These are phyloP conservation scores for Penicillium antarcticum DNA, from an alignment of 495 filamentous ascomycete genomes.

Conservation along the genomic window DNA sequence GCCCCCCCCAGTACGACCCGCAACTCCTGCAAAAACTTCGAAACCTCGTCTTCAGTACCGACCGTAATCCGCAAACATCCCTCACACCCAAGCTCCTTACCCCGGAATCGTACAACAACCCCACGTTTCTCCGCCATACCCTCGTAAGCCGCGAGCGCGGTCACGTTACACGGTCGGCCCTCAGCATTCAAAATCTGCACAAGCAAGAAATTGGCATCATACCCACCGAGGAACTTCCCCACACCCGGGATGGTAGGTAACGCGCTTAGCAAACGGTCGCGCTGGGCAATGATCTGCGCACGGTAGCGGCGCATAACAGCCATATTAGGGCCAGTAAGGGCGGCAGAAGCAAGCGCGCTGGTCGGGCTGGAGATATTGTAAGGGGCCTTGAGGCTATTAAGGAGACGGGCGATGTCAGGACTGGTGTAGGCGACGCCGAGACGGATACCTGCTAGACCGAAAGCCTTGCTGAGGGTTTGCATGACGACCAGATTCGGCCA, in stretches of 20 bases:
- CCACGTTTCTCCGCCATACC: slow-evolving; percentile 79
- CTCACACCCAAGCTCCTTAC: slow-evolving; percentile 84
- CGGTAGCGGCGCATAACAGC: slow-evolving; percentile 67
- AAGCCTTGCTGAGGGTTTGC: slow-evolving; percentile 96
- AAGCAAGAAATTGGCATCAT: slow-evolving; percentile 82
- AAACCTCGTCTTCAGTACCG: slow-evolving; percentile 83
- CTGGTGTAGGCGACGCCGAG: slow-evolving; percentile 71
- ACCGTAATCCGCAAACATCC: slow-evolving; percentile 91
- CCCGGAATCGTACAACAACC: slow-evolving; percentile 89
- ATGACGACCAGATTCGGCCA: slow-evolving; percentile 97
- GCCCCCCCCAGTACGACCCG: slow-evolving; percentile 55
- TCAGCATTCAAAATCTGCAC: slow-evolving; percentile 75
- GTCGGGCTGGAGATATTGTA: slow-evolving; percentile 92
- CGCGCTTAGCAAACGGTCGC: slow-evolving; percentile 69
- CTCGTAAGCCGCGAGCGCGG: slow-evolving; percentile 77
- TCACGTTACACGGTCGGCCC: slow-evolving; percentile 71
- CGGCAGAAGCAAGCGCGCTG: slow-evolving; percentile 71
- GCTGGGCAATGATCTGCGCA: slow-evolving; percentile 66
- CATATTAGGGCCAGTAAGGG: slow-evolving; percentile 62
- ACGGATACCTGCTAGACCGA: slow-evolving; percentile 90
- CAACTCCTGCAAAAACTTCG: slow-evolving; percentile 68
- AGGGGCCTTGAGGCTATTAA: slow-evolving; percentile 92
- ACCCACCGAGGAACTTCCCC: slow-evolving; percentile 77
- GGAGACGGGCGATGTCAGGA: slow-evolving; percentile 62
- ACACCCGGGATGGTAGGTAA: slow-evolving; percentile 74